Base-by-base conservation (phyloP, 2,329 filamentous ascomycete genomes). In the Bisporella sp. region DNA sequence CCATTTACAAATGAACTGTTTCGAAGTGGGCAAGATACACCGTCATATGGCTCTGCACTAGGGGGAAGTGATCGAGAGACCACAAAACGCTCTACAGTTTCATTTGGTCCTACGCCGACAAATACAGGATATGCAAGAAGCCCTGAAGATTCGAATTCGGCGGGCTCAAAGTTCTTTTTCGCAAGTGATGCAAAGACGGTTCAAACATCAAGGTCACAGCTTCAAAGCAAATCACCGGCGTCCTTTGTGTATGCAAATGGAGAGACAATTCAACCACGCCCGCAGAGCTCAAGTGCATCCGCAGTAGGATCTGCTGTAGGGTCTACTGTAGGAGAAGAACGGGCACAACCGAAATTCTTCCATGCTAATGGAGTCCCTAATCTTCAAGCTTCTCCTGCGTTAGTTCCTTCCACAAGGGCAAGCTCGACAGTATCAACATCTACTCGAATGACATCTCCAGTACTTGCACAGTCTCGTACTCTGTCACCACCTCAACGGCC, bases 141-240 rank as follows among this genome's bases (percentile, higher is more conserved):
- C 52, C 59, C 66, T 29, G 45, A 42, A 8, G 49, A 60, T 33
- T 53, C 59, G 42, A 43, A 59, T 13, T 33, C 53, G 31, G 55
- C 46, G 21, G 76, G 79, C 47, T 43, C 84, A 48, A 92, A 89
- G 71, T 97, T 97, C 76, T 96, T 99, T 67, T 91, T 95, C 66
- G 93, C 91, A 31, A 89, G 84, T 65, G 89, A 96, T 59, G 86
- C 78, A 39, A 84, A 79, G 59, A 68, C 73, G 9, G 53, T 50
- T 41, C 56, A 57, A 37, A 41, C 57, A 12, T 12, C 55, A 41
- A 59, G 57, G 54, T 54, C 59, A 31, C 46, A 55, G 29, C 31
- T 59, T 6, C 53, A 52, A 30, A 61, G 59, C 31, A 54, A 46
- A 28, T 54, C 70, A 31, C 69, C 69, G 32, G 71, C 67, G n/a